A percentile compares a stretch with the other conserved stretches of the same genome.
These are phyloP conservation scores for Fusarium sp. DNA, from an alignment of 2,329 filamentous ascomycete species.

Conservation along the genomic window DNA sequence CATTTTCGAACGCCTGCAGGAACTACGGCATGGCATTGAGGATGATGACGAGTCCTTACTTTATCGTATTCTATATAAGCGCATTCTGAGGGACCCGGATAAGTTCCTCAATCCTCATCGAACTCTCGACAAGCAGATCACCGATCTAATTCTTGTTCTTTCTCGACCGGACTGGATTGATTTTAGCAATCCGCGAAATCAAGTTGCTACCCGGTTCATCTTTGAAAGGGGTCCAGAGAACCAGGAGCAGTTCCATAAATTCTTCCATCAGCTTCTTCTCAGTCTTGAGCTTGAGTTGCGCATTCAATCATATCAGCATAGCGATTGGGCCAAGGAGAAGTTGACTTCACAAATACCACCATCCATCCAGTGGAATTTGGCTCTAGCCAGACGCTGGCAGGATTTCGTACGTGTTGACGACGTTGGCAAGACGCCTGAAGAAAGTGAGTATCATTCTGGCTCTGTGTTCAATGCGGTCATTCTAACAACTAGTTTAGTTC, in stretches of 20 bases:
- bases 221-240: conserved; percentile 69
- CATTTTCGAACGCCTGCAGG: conserved; percentile 69
- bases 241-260: conserved; percentile 68
- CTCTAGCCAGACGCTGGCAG: conserved; percentile 78
- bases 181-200: conserved; percentile 75
- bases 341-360: conserved; percentile 74
- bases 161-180: conserved; percentile 79
- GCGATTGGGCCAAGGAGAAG: conserved; percentile 72
- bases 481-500: conserved; percentile 54
- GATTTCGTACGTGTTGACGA: conserved; percentile 75
- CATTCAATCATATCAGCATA: conserved; percentile 71
- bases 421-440: conserved; percentile 63
- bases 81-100: conserved; percentile 75
- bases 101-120: conserved; percentile 69
- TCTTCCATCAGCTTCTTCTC: conserved; percentile 82
- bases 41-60: conserved; percentile 68
- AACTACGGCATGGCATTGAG: conserved; percentile 66
- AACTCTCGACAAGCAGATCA: conserved; percentile 76
- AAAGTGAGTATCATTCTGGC: conserved; percentile 53
- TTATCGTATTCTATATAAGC: conserved; percentile 73
- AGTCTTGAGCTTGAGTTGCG: conserved; percentile 77
- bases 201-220: conserved; percentile 79
- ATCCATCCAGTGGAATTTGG: conserved; percentile 77
- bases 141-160: conserved; percentile 75
- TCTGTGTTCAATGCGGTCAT: not conserved